These are phyloP conservation scores for Plasmodium reichenowi DNA, from an alignment of 169 alveolate genomes.

Conservation along the genomic window DNA sequence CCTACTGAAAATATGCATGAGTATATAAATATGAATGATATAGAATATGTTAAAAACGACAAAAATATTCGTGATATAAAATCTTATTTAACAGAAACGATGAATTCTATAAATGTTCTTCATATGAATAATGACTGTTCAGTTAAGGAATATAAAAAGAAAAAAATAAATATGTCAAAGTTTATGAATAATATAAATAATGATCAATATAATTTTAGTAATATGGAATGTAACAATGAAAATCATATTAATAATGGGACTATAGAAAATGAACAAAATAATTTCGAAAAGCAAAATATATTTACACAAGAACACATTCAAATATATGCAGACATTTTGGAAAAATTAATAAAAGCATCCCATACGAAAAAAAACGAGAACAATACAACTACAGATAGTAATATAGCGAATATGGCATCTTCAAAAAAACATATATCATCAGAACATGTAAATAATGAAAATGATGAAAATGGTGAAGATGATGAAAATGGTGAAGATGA, in stretches of 20 bases:
- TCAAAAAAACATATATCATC: neutral
- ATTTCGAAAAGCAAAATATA: conserved; percentile 5
- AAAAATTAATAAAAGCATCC: conserved; percentile 30
- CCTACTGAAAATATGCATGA: conserved; percentile 13
- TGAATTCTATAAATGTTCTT: conserved; percentile 17
- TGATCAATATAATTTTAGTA: neutral
- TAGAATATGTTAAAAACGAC: conserved; percentile 14
- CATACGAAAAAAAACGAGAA: neutral
- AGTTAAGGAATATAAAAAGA: neutral
- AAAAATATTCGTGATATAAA: conserved; percentile 17
- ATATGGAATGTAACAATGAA: neutral
- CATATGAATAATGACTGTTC: neutral
- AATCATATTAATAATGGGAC: neutral
- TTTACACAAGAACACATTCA: conserved; percentile 63
- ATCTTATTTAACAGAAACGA: conserved; percentile 9
- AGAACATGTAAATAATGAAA: neutral
- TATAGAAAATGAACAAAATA: neutral
- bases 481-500: neutral
- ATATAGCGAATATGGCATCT: neutral
- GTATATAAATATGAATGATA: conserved; percentile 29
- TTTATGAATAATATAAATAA: no score
- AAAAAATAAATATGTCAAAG: neutral
- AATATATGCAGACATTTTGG: conserved; percentile 35
- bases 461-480: neutral
- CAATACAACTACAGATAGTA: neutral